Evolutionary conservation across 768 basidiomycete genomes (phyloP).

Genomic region (Leccinum fibrillosum): DNA sequence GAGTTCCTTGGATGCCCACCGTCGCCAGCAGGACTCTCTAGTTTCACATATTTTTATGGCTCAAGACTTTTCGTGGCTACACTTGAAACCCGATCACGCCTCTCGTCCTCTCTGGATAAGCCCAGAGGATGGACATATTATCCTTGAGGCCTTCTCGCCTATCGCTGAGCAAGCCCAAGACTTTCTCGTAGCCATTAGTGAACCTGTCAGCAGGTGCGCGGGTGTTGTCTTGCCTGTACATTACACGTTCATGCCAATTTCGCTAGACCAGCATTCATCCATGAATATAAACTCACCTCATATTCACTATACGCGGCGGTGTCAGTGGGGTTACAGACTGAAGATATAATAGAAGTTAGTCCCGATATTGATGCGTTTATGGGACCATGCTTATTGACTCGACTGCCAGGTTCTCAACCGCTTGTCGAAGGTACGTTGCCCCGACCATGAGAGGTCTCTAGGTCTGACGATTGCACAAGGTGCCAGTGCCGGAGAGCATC

Average conservation of each 20-base stretch:
- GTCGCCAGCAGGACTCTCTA: slow-evolving; percentile 69
- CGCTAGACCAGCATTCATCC: slow-evolving; percentile 89
- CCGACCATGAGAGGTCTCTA: slow-evolving; percentile 1
- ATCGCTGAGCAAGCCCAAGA: slow-evolving; percentile 98
- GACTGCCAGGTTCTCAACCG: slow-evolving; percentile 67
- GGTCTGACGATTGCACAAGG: slow-evolving; percentile 41
- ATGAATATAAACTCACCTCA: slow-evolving; percentile 98
- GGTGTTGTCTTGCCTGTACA: slow-evolving; percentile 25
- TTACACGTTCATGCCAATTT: slow-evolving; percentile 17
- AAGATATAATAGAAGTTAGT: slow-evolving; percentile 96
- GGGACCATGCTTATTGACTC: slow-evolving; percentile 33
- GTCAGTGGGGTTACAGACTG: slow-evolving; percentile 95
- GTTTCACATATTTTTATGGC: slow-evolving; percentile 82
- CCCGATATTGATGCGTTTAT: slow-evolving; percentile 14
- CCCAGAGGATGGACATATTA: slow-evolving; percentile 88
- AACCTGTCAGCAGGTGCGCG: slow-evolving; percentile 95
- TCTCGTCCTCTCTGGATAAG: slow-evolving; percentile 96
- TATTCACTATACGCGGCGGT: slow-evolving; percentile 99
- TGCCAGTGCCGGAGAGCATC: slow-evolving; percentile 88
- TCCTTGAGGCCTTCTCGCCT: slow-evolving; percentile 95
- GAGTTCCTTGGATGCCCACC: slow-evolving; percentile 59
- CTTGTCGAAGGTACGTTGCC: slow-evolving; percentile 56
- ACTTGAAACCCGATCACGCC: slow-evolving; percentile 86
- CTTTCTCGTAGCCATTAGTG: slow-evolving; percentile 95
- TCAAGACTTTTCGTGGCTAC: slow-evolving; percentile 83